These are phyloP conservation scores for Pythium coloratum DNA, from an alignment of 352 stramenopile species.

Conservation along the genomic window DNA sequence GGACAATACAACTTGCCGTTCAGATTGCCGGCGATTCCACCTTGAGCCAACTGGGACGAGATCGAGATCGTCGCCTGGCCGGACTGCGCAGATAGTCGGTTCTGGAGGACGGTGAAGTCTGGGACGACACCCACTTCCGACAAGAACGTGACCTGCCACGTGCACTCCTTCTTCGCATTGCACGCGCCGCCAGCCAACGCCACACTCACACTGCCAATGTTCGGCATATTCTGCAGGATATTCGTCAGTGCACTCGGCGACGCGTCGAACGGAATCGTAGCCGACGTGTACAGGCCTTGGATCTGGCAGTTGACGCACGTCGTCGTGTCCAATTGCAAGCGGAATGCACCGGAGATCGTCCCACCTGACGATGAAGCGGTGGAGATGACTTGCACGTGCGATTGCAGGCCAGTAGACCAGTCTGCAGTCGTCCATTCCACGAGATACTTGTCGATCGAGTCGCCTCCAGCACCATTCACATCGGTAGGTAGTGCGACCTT, in stretches of 20 bases:
- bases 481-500: constrained; percentile 51
- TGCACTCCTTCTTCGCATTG: constrained; percentile 55
- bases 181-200: constrained; percentile 33
- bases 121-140: constrained; percentile 64
- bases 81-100: constrained; percentile 42
- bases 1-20: constrained; percentile 55
- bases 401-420: constrained; percentile 57
- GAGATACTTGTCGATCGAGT: constrained; percentile 85
- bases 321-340: constrained; percentile 85
- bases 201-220: constrained; percentile 91
- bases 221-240: constrained; percentile 92
- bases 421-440: constrained; percentile 92
- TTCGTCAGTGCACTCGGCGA: constrained; percentile 61
- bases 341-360: constrained; percentile 65
- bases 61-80: constrained; percentile 45
- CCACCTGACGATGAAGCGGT: constrained; percentile 43
- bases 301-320: constrained; percentile 77
- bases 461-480: constrained; percentile 84
- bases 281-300: constrained; percentile 55
- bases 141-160: constrained; percentile 79
- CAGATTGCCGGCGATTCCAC: constrained; percentile 40
- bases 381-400: constrained; percentile 65
- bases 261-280: constrained; percentile 71
- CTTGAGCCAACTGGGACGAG: constrained; percentile 24
- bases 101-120: constrained; percentile 41